A percentile compares a stretch with the other conserved stretches of the same genome.
These are phyloP conservation scores for Candolleomyces aberdarensis DNA, from an alignment of 768 basidiomycete species.

Conservation along the genomic window DNA sequence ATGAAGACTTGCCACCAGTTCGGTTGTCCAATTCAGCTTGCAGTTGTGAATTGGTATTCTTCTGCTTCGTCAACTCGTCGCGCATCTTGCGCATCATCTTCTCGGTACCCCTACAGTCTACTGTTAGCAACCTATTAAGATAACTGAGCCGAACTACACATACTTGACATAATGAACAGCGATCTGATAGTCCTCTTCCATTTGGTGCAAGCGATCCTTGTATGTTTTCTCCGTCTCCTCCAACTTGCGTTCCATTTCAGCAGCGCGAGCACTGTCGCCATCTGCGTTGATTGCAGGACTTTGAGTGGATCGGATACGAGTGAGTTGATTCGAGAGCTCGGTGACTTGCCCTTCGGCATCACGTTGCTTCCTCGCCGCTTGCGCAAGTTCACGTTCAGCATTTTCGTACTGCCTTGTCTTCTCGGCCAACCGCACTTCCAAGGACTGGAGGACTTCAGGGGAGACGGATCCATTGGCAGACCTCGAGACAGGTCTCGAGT, in stretches of 20 bases:
- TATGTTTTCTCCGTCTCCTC: conserved; percentile 77
- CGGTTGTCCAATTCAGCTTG: conserved; percentile 79
- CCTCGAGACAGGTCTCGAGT: conserved; percentile 44
- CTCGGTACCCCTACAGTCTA: conserved; percentile 75
- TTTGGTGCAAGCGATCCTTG: conserved; percentile 77
- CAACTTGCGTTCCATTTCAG: conserved; percentile 73
- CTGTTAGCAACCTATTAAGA: conserved; percentile 13
- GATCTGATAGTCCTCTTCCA: conserved; percentile 94
- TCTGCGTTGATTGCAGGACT: conserved; percentile 39
- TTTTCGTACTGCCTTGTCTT: conserved; percentile 68
- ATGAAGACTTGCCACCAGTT: conserved; percentile 51
- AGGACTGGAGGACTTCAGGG: conserved; percentile 53
- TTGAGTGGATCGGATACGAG: conserved; percentile 57
- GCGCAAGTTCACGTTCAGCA: conserved; percentile 72
- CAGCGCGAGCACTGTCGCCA: conserved; percentile 34
- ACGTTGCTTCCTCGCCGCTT: conserved; percentile 60
- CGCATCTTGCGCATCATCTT: conserved; percentile 97
- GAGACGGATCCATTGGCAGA: conserved; percentile 33
- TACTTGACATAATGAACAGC: conserved; percentile 98
- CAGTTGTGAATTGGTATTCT: conserved; percentile 71
- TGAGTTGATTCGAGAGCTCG: conserved; percentile 63
- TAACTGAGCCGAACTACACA: conserved; percentile 27
- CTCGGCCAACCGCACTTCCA: conserved; percentile 78
- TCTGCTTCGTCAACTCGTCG: conserved; percentile 92
- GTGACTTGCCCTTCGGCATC: conserved; percentile 73